These are phyloP conservation scores for Penicillium longicatenatum DNA, from an alignment of 495 filamentous ascomycete species.

Conservation along the genomic window DNA sequence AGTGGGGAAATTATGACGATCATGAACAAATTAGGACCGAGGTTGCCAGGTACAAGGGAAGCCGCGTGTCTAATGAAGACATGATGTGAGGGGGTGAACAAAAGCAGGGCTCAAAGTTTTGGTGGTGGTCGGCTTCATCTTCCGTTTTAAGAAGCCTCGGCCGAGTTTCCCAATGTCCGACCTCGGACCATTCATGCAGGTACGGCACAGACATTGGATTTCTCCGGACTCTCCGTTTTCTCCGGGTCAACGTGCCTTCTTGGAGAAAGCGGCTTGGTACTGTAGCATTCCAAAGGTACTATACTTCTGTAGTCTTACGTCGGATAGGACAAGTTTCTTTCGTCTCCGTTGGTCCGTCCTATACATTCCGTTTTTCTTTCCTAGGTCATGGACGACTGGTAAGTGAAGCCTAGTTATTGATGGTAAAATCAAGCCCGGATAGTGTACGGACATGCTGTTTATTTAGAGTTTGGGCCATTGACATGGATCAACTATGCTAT, in stretches of 20 bases:
- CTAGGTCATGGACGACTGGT: too few species aligned
- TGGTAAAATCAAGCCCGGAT: background rate
- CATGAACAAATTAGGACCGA: background rate
- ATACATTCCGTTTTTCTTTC: too few species aligned
- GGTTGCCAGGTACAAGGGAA: background rate
- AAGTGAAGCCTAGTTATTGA: background rate
- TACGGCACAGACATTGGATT: background rate
- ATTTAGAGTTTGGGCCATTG: background rate
- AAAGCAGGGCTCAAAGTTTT: background rate
- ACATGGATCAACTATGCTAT: too few species aligned
- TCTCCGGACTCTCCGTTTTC: background rate
- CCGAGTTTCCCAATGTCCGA: background rate
- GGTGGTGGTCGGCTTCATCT: background rate
- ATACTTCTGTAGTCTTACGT: too few species aligned
- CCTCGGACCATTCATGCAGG: background rate
- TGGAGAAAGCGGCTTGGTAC: too few species aligned
- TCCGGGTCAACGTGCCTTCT: background rate
- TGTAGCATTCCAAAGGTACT: too few species aligned
- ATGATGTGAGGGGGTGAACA: background rate
- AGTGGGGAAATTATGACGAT: background rate
- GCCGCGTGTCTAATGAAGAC: conserved; percentile 1
- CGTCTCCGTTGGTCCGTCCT: too few species aligned
- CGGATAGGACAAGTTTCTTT: too few species aligned
- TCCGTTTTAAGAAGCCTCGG: background rate
- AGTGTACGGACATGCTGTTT: background rate